These are phyloP conservation scores for Nakaseomyces delphensis DNA, from an alignment of 1,139 yeast genomes.

Conservation along the genomic window DNA sequence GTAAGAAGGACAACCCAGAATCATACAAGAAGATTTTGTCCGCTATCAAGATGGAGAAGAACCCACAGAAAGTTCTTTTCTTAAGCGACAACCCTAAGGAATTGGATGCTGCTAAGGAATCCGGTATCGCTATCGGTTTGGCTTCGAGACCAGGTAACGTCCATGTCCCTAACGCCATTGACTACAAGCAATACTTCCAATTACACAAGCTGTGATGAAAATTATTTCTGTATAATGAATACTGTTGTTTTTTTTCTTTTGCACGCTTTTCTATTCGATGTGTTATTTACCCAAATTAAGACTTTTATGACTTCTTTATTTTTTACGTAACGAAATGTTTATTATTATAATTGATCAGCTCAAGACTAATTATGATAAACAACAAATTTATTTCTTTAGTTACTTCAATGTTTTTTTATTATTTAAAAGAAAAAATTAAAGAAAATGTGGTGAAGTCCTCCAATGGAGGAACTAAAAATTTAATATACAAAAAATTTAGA, in stretches of 20 bases:
- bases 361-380: neutral
- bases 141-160: conserved; percentile 75
- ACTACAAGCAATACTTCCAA: conserved; percentile 12
- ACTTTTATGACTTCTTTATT: neutral
- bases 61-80: conserved; percentile 42
- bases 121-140: conserved; percentile 52
- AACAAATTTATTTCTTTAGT: no score
- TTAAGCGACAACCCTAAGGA: conserved; percentile 68
- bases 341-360: neutral
- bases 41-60: conserved; percentile 35
- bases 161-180: conserved; percentile 34
- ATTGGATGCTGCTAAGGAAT: conserved; percentile 60
- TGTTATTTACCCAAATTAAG: no score
- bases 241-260: neutral
- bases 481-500: neutral
- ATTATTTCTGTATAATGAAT: neutral
- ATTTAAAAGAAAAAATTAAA: no score
- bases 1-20: conserved; percentile 49
- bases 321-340: neutral
- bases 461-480: neutral
- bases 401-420: no score
- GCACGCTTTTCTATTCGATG: neutral
- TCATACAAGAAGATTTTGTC: conserved; percentile 54
- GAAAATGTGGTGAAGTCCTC: neutral
- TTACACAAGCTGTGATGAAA: conserved; percentile 7